Evolutionary conservation across 805 yeast genomes (phyloP), one percentile per base, ranked within the genome.

Genomic region (Schwanniomyces occidentalis): DNA sequence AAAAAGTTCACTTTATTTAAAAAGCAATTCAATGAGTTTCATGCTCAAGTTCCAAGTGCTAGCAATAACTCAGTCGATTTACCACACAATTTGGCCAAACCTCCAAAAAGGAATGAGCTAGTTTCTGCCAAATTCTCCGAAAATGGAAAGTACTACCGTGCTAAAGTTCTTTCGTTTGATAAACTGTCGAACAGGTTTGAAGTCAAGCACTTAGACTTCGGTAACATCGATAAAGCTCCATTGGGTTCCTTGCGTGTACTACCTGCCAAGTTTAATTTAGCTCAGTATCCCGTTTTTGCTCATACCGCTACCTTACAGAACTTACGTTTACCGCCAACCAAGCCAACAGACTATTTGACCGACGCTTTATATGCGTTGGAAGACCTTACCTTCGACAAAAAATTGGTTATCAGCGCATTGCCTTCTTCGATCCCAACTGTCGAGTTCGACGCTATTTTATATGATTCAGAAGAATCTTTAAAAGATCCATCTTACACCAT

Each of bases 121-220:
- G 82, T 81, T 14, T 73, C 78, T 20, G 80, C 76, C 33, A 72
- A 71, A 40, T 71, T 69, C 42, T 58, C 69, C 5, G 77, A 74
- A 31, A 71, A 75, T 45, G 73, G 75, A 24, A 75, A 75, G 47
- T 79, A 54, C 49, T 78, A 73, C 61, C 75, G 90, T 48, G 88
- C 80, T 6, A 66, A 58, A 38, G 75, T 82, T 28, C 32, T 70
- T 13, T 55, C 62, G 16, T 61, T 63, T 37, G 82, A 78, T 44
- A 71, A 69, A 41, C 38, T 62, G 9, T 47, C 69, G 13, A 60
- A 58, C 37, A 56, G 58, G 35, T 76, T 58, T 49, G 72, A 70
- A 35, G 80, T 82, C 19, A 71, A 71, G 46, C 78, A 79, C 40
- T 56, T 82, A 30, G 90, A 82, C 52, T 77, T 74, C 40, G 89